Evolutionary conservation across 257 asterid species (phyloP).

Genomic region (Osmanthus fragrans): DNA sequence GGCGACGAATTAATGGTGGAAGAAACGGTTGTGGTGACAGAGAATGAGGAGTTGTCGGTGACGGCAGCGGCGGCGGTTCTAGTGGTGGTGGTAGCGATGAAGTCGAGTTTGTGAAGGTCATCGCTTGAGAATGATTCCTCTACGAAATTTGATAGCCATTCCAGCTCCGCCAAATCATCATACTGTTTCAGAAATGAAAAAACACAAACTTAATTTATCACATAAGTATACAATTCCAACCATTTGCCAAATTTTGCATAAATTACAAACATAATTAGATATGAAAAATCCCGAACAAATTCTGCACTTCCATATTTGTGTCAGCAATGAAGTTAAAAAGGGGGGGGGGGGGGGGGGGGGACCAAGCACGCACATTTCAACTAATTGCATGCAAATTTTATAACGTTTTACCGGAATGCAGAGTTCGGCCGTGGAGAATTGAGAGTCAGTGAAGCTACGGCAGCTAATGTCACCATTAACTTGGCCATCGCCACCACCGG

Average conservation of each 20-base stretch:
- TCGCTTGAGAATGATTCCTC: constrained; percentile 95
- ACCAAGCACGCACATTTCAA: constrained; percentile 33
- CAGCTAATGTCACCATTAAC: constrained; percentile 73
- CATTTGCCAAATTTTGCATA: background rate
- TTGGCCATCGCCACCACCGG: constrained; percentile 63
- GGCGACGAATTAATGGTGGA: constrained; percentile 37
- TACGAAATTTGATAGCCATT: constrained; percentile 97
- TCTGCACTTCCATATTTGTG: constrained; percentile 19
- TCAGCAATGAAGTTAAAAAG: constrained; percentile 31
- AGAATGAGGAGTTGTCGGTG: constrained; percentile 32
- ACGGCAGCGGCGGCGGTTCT: constrained; percentile 51
- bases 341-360: too few species aligned
- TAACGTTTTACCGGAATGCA: constrained; percentile 68
- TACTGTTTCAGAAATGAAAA: constrained; percentile 40
- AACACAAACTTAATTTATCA: background rate
- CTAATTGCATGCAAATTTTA: constrained; percentile 31
- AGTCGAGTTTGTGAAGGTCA: constrained; percentile 60
- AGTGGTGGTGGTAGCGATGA: constrained; percentile 30
- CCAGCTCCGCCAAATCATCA: constrained; percentile 93
- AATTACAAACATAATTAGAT: background rate
- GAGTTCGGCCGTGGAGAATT: constrained; percentile 76
- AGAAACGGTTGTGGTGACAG: constrained; percentile 35
- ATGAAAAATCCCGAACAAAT: background rate
- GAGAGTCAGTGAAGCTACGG: constrained; percentile 76
- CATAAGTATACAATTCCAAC: background rate